Evolutionary conservation across 75 land plant genomes (phyloP), one percentile per base, ranked within the genome.

Genomic region (Gnetum montanum): DNA sequence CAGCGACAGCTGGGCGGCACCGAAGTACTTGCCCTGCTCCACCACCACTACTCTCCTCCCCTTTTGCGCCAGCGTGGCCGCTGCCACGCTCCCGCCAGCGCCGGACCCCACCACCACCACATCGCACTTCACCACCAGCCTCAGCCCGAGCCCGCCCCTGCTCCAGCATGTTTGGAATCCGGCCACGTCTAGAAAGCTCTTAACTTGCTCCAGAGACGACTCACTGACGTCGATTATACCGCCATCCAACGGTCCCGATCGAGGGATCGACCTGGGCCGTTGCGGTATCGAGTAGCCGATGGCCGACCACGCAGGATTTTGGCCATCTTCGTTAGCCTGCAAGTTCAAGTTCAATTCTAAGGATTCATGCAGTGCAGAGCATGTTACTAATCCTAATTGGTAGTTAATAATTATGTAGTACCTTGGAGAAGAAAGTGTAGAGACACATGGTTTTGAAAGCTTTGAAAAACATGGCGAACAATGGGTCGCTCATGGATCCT

Each of bases 61-160:
- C n/a, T 71, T 40, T 26, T 60, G 49, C 1, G 97, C 84, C 20
- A 90, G 80, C 10, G 74, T 65, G 0, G 76, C 88, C 0, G 93
- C 97, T 2, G 67, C 81, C n/a, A 90, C 93, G 6, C 88, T 80
- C 2, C 97, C 97, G n/a, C 97, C 97, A 8, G 72, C 78, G 6
- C 97, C 97, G 0, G 97, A 90, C 26, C 97, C 97, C 0, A 87
- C 71, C 3, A 90, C 64, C 1, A 90, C 97, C 2, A 48, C 88
- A 62, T 90, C 97, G 47, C 94, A 87, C 31, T 73, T 54, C 43
- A 90, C 64, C 22, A 65, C 3, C 59, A 60, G 59, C 2, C 43
- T 34, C 0, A 38, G 31, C 67, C 71, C 2, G 11, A n/a, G 8
- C 22, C 18, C 25, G 43, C 0, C 31, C 31, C 12, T 62, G 62